These are phyloP conservation scores for Porogramme epimiltina DNA, from an alignment of 1,284 basidiomycete species.

Conservation along the genomic window DNA sequence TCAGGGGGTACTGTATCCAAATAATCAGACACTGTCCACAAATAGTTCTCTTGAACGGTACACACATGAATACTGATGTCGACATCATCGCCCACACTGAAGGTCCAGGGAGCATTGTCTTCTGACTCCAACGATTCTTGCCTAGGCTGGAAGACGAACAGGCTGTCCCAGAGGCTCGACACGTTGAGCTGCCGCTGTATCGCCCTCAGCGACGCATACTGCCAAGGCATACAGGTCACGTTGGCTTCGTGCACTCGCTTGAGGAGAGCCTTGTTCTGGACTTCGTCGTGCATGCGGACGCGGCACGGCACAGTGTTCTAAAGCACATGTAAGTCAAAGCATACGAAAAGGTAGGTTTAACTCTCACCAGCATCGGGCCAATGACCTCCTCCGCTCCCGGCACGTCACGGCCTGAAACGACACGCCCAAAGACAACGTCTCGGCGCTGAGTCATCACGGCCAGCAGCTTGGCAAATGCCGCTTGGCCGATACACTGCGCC, in stretches of 20 bases:
- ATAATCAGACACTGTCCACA: neutral
- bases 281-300: conserved; percentile 31
- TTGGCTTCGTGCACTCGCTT: conserved; percentile 42
- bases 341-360: neutral
- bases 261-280: conserved; percentile 39
- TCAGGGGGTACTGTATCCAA: conserved; percentile 44
- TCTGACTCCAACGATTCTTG: conserved; percentile 13
- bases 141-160: conserved; percentile 49
- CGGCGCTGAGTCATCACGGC: conserved; percentile 32
- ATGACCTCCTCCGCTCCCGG: conserved; percentile 46
- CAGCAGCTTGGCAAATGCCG: conserved; percentile 43
- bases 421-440: conserved; percentile 51
- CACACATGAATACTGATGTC: conserved; percentile 44
- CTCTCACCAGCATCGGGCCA: conserved; percentile 51
- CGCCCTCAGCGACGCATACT: conserved; percentile 47
- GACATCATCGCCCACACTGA: conserved; percentile 34
- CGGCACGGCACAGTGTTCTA: conserved; percentile 53
- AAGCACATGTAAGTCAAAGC: conserved; percentile 2
- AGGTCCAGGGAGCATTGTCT: conserved; percentile 35
- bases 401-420: conserved; percentile 47
- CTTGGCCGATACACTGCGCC: conserved; percentile 43
- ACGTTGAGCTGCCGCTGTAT: conserved; percentile 41
- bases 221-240: conserved; percentile 44
- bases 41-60: neutral
- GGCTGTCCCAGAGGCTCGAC: conserved; percentile 42